Percentiles rank a stretch among this genome's conserved stretches.
Evolutionary conservation across 2,329 filamentous ascomycete genomes (phyloP).

Genomic region (Alternaria ventricosa): DNA sequence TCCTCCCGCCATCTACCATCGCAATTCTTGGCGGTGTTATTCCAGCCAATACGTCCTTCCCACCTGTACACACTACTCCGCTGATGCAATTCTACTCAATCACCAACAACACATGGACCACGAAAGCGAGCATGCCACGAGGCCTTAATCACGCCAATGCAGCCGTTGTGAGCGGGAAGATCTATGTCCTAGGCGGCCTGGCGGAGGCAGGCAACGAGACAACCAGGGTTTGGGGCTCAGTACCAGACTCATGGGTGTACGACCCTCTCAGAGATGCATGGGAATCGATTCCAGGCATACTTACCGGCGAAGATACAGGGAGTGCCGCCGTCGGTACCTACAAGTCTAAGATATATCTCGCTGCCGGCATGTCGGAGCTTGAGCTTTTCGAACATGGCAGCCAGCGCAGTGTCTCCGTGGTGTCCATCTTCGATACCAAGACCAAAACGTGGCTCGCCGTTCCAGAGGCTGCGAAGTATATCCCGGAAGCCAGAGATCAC

Average conservation of each 20-base stretch:
- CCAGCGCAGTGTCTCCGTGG: conserved; percentile 17
- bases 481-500: conserved; percentile 34
- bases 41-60: conserved; percentile 2
- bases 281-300: conserved; percentile 7
- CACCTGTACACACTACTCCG: conserved; percentile 18
- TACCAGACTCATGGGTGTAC: conserved; percentile 23
- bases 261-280: conserved; percentile 18
- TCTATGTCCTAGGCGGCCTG: conserved; percentile 35
- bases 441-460: conserved; percentile 16
- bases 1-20: conserved; percentile 25
- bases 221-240: conserved; percentile 15
- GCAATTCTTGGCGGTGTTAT: conserved; percentile 32
- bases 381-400: conserved; percentile 5
- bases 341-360: conserved; percentile 24
- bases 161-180: conserved; percentile 24
- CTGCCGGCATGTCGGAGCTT: conserved; percentile 26
- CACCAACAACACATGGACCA: conserved; percentile 25
- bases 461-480: conserved; percentile 9
- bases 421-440: conserved; percentile 25
- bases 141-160: conserved; percentile 36
- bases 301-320: conserved; percentile 17
- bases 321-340: conserved; percentile 30
- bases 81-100: conserved; percentile 32
- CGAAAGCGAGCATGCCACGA: conserved; percentile 18
- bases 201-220: conserved; percentile 5